These are phyloP conservation scores for Solanum medicagineum DNA, from an alignment of 257 asterid species.

Conservation along the genomic window DNA sequence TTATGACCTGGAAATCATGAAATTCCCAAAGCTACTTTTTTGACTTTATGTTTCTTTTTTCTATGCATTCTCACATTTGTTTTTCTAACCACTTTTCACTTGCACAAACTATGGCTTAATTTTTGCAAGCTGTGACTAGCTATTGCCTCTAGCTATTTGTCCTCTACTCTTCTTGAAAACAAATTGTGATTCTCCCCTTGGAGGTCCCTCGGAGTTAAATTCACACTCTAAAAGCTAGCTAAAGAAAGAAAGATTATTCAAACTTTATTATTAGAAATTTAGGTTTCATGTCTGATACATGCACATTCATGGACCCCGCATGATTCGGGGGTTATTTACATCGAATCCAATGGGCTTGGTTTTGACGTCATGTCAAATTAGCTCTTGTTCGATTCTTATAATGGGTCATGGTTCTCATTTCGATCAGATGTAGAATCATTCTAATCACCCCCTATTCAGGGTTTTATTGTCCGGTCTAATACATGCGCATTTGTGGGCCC, in stretches of 20 bases:
- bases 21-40: background rate
- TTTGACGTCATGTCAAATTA: too few relatives aligned
- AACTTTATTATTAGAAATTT: background rate
- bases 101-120: background rate
- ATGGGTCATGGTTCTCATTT: too few relatives aligned
- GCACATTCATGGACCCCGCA: too few relatives aligned
- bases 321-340: too few relatives aligned
- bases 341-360: too few relatives aligned
- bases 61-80: background rate
- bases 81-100: background rate
- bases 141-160: background rate
- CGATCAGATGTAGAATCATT: too few relatives aligned
- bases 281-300: too few relatives aligned
- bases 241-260: background rate
- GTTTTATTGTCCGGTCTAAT: too few relatives aligned
- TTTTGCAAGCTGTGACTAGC: background rate
- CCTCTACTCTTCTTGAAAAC: background rate
- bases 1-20: background rate
- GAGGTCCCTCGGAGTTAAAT: background rate
- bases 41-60: background rate
- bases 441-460: too few relatives aligned
- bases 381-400: too few relatives aligned
- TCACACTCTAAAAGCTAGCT: background rate
- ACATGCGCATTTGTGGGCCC: too few relatives aligned
- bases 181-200: background rate